Base-by-base conservation (phyloP, 2,329 filamentous ascomycete species). In the Apiospora malaysiana region DNA sequence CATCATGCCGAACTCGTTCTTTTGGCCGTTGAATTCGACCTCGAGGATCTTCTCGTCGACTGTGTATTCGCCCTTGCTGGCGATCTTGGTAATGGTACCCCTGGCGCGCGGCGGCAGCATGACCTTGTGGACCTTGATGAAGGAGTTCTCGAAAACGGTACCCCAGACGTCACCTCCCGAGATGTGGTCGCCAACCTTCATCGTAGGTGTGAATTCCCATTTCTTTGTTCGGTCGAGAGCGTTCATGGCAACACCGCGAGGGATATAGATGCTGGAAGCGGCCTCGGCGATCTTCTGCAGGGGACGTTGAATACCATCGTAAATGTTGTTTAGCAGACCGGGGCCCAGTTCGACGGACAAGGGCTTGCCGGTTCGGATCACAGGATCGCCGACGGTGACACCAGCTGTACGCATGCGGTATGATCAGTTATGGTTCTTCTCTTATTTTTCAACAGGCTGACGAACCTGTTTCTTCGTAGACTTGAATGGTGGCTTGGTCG, bases 271-370 rank as follows among this genome's bases (percentile, higher is more conserved):
- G 83, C 93, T 94, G 79, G 94, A 86, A 69, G 94, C 91, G 67
- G 89, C 84, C 51, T 92, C 86, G 76, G 94, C 87, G 79, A 99
- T 99, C 76, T 90, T 91, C 84, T 92, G 92, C 77, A 99, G 91
- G 68, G 96, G 96, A 81, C 96, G 92, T 84, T 99, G 96, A 79
- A 99, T 99, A 86, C 96, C 96, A 82, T 99, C 96, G 88, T 98
- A 99, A 83, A 99, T 99, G 76, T 96, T 98, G 85, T 98, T 95
- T 89, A 99, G 94, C 82, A 99, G 87, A 81, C 96, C 96, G 74
- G 96, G 96, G 68, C 96, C 96, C 66, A 99, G 92, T 84, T 99
- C 96, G 83, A 99, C 96, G 71, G 96, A 98, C 70, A 99, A 87
- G 74, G 96, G 96, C 88, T 98, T 98, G 83, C 94, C 94, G 71